Evolutionary conservation across 2,329 filamentous ascomycete species (phyloP).

Genomic region (Colletotrichum trifolii): DNA sequence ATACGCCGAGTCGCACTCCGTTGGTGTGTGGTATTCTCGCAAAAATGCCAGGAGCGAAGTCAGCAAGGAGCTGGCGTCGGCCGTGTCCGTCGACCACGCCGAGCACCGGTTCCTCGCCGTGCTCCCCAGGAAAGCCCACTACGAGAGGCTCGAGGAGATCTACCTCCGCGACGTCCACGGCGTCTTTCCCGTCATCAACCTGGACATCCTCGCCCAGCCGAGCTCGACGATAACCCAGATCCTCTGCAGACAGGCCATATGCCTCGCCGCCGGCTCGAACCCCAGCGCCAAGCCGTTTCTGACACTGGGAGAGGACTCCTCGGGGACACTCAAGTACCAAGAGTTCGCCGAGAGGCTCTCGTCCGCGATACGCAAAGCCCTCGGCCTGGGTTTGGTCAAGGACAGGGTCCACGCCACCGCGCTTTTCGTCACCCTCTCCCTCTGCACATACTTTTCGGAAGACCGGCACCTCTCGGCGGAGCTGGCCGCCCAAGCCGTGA

Average conservation of each 20-base stretch:
- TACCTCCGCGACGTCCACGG: constrained; percentile 36
- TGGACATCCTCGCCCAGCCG: constrained; percentile 38
- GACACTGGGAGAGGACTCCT: constrained; percentile 25
- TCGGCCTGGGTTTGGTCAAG: constrained; percentile 20
- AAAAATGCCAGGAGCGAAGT: not conserved
- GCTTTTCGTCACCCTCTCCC: constrained; percentile 49
- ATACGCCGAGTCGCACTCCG: constrained; percentile 28
- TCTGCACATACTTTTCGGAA: constrained; percentile 32
- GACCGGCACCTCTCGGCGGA: constrained; percentile 37
- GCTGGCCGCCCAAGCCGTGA: constrained; percentile 39
- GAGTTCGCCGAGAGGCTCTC: constrained; percentile 33
- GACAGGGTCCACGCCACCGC: constrained; percentile 39
- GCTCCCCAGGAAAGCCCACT: constrained; percentile 23
- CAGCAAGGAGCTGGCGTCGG: constrained; percentile 16
- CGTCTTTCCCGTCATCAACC: constrained; percentile 38
- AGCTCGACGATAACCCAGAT: constrained; percentile 33
- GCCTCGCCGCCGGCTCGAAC: constrained; percentile 38
- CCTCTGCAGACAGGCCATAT: constrained; percentile 40
- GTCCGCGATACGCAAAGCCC: constrained; percentile 32
- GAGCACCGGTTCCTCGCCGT: constrained; percentile 29
- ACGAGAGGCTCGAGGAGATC: constrained; percentile 38
- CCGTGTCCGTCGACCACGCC: constrained; percentile 18
- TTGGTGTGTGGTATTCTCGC: constrained; percentile 37
- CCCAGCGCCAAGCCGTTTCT: constrained; percentile 37
- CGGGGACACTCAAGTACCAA: constrained; percentile 24